Base-by-base conservation (phyloP, 352 stramenopile species). In the Phytophthora agathidicida region DNA sequence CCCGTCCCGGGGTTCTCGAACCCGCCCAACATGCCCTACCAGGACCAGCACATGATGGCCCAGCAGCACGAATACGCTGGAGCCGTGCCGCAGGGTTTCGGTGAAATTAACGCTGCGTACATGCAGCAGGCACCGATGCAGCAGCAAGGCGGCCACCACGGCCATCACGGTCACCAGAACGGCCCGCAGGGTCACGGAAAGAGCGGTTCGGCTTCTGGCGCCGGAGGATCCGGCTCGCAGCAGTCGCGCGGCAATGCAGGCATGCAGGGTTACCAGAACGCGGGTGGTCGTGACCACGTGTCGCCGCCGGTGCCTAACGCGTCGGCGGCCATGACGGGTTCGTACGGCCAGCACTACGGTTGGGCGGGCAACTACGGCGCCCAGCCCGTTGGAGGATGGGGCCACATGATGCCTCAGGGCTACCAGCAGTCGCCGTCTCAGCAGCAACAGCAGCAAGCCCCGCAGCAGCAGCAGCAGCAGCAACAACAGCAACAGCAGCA, bases 351-450 rank as follows among this genome's bases (percentile, higher is more conserved):
- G 69, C 86, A 95, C 60, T 93, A 94, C 42, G 82, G 83, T 36
- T 95, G 86, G 86, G 74, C 72, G 10, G 66, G 66, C 11, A 91
- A 83, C 50, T 93, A 93, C 42, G 83, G 83, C 23, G 77, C 60
- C 3, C 86, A 93, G 61, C 81, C 86, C 14, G 77, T 92, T 28
- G 84, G 83, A 14, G 81, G 77, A 30, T 91, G 86, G 75, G 73
- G 81, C 19, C 83, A 95, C 71, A 93, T 92, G 80, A 83, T 92
- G 76, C 86, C 80, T 0, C 84, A 93, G 52, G 82, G 75, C n/a
- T 91, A 91, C 62, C 85, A 92, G 71, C 80, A 90, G 64, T 81
- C 72, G 27, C 75, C 78, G 19, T 81, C 75, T 28, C 57, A 55
- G 23, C 60, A 63, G 32, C 75, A 83, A 56, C 74, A 88, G 59